Evolutionary conservation across 2,329 filamentous ascomycete species (phyloP), one percentile per base, ranked within the genome.

Genomic region (Fusarium sp.): DNA sequence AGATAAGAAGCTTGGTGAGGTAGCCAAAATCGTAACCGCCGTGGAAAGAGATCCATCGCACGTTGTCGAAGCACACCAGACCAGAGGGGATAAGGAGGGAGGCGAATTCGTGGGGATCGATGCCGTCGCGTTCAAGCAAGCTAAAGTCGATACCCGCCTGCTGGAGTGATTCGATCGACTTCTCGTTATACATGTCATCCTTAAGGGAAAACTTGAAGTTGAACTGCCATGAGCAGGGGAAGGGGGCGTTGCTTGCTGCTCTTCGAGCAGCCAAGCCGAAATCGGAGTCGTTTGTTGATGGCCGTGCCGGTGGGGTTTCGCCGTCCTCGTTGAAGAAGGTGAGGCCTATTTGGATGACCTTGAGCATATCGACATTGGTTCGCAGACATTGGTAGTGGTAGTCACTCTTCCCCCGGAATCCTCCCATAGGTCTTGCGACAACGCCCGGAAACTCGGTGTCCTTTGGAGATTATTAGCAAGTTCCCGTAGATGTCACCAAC

Each of bases 401-500:
- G 79, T 98, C 96, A 75, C 95, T 97, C 85, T 98, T 98, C 68
- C 94, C 97, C 69, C 93, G 91, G 83, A 99, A 99, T 65, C 93
- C 92, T 58, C 97, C 97, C 88, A 99, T 98, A 2, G 97, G 97
- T 76, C 97, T 91, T 29, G 96, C 95, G 63, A 99, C 96, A 63
- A 99, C 95, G 67, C 97, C 97, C n/a, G 97, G 97, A 78, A 99
- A 99, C 82, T 98, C 96, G 27, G 97, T 98, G 82, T 99, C 97
- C 95, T 98, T 81, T 73, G 65, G 35, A 39, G 27, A 13, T 45
- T 50, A 74, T 79, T 68, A 78, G 72, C 57, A 67, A 29, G 54
- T 58, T 39, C 64, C 54, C 24, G 29, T 27, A 60, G 54, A 29
- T 48, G 33, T 27, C 31, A 37, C 50, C 64, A 41, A 31, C 58